Conservation (phyloP, 1,284 basidiomycete genomes). For the Melampsora larici-populina region DNA sequence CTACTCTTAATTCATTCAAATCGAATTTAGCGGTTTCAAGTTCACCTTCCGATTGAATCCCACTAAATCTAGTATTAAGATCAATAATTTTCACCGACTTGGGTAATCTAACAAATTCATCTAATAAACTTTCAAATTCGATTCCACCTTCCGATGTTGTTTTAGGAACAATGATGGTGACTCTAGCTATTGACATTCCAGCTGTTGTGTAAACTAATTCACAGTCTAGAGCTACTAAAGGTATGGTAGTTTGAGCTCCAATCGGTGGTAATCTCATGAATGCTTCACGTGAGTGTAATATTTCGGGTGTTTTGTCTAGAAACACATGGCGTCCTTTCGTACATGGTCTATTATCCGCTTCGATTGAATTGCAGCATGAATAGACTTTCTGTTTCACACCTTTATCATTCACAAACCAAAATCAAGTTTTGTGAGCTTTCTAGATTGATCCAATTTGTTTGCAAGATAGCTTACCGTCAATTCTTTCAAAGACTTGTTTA, state of each 20-base stretch:
- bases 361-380: slow-evolving; percentile 48
- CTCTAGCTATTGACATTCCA: slow-evolving; percentile 77
- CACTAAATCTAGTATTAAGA: slow-evolving; percentile 64
- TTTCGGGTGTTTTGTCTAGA: slow-evolving; percentile 63
- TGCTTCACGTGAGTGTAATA: slow-evolving; percentile 66
- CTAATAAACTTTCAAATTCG: slow-evolving; percentile 63
- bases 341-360: slow-evolving; percentile 48
- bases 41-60: not conserved
- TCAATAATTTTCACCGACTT: slow-evolving; percentile 74
- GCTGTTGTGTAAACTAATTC: slow-evolving; percentile 91
- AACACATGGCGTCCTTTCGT: slow-evolving; percentile 49
- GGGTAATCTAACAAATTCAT: slow-evolving; percentile 75
- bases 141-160: slow-evolving; percentile 55
- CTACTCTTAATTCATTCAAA: slow-evolving; percentile 64
- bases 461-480: slow-evolving; percentile 61
- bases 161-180: slow-evolving; percentile 69
- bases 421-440: not conserved
- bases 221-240: slow-evolving; percentile 70
- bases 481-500: slow-evolving; percentile 61
- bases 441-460: slow-evolving; percentile 5
- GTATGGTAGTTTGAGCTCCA: slow-evolving; percentile 40
- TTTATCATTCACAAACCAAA: slow-evolving; percentile 65
- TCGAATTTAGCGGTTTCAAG: slow-evolving; percentile 55
- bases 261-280: slow-evolving; percentile 51
- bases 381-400: slow-evolving; percentile 54